These are phyloP conservation scores for Nepenthes mirabilis DNA, from an alignment of 148 eudicot genomes.

Conservation along the genomic window DNA sequence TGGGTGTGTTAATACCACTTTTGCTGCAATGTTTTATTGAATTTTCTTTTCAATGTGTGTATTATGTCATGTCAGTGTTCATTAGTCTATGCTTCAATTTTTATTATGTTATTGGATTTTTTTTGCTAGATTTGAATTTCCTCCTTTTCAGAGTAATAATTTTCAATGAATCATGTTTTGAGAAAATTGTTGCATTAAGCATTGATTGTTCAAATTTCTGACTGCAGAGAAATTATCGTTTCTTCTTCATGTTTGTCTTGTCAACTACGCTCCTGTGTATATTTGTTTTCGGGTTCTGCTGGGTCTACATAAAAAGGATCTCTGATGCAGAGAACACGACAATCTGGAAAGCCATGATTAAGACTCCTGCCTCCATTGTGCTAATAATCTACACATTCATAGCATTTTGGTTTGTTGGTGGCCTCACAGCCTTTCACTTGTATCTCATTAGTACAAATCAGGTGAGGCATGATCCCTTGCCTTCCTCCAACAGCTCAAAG, in stretches of 20 bases:
- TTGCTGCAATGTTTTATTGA: too few species aligned
- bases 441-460: conserved; percentile 94
- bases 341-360: conserved; percentile 88
- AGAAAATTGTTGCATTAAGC: too few species aligned
- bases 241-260: conserved; percentile 96
- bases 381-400: conserved; percentile 80
- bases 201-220: background rate
- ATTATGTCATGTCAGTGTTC: too few species aligned
- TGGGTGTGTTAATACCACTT: too few species aligned
- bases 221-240: conserved; percentile 90
- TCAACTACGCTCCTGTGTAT: conserved; percentile 80
- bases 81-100: too few species aligned
- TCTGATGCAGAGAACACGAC: conserved; percentile 54
- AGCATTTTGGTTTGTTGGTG: conserved; percentile 95
- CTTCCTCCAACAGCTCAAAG: background rate
- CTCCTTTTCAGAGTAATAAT: too few species aligned
- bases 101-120: too few species aligned
- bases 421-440: conserved; percentile 87
- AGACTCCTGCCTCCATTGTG: conserved; percentile 88
- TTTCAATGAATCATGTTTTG: too few species aligned
- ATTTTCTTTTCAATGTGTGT: too few species aligned
- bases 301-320: conserved; percentile 81
- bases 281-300: conserved; percentile 84
- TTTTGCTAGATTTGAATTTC: too few species aligned
- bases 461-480: conserved; percentile 21